These are phyloP conservation scores for Botrytis porri DNA, from an alignment of 2,329 filamentous ascomycete species.

Conservation along the genomic window DNA sequence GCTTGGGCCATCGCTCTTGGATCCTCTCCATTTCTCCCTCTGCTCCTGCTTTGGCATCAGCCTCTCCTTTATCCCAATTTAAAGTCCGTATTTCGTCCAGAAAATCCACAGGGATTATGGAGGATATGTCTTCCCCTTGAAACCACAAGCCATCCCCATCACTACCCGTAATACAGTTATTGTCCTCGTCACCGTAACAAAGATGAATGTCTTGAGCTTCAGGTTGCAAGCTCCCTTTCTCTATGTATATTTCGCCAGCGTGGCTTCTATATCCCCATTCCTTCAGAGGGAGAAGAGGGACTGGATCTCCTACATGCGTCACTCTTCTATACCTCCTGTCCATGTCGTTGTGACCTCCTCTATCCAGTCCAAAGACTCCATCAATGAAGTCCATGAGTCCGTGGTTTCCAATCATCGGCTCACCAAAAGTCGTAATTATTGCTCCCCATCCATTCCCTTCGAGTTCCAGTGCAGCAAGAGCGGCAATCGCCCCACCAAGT, in stretches of 20 bases:
- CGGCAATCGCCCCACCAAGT: slow-evolving; percentile 87
- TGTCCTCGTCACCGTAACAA: slow-evolving; percentile 71
- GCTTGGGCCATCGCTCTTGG: slow-evolving; percentile 10
- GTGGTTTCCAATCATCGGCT: slow-evolving; percentile 66
- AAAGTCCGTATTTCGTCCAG: not conserved
- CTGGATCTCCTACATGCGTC: slow-evolving; percentile 83
- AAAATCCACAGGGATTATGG: not conserved
- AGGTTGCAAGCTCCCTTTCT: slow-evolving; percentile 67
- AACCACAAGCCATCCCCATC: slow-evolving; percentile 26
- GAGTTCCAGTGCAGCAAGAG: slow-evolving; percentile 81
- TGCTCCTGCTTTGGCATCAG: not conserved
- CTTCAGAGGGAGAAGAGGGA: slow-evolving; percentile 77
- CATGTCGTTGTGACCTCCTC: not conserved
- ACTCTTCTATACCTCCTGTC: slow-evolving; percentile 64
- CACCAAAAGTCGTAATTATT: slow-evolving; percentile 84
- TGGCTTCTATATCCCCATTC: slow-evolving; percentile 90
- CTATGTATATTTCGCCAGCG: slow-evolving; percentile 82
- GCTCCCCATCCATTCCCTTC: slow-evolving; percentile 70
- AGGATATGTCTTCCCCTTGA: slow-evolving; percentile 3
- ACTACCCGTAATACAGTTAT: slow-evolving; percentile 62
- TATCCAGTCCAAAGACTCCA: slow-evolving; percentile 23
- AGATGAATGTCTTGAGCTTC: slow-evolving; percentile 63
- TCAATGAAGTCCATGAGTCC: slow-evolving; percentile 45
- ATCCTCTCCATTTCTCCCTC: slow-evolving; percentile 29
- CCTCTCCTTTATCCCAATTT: not conserved